Evolutionary conservation across 2,329 filamentous ascomycete species (phyloP).

Genomic region (Aspergillus uvarum): DNA sequence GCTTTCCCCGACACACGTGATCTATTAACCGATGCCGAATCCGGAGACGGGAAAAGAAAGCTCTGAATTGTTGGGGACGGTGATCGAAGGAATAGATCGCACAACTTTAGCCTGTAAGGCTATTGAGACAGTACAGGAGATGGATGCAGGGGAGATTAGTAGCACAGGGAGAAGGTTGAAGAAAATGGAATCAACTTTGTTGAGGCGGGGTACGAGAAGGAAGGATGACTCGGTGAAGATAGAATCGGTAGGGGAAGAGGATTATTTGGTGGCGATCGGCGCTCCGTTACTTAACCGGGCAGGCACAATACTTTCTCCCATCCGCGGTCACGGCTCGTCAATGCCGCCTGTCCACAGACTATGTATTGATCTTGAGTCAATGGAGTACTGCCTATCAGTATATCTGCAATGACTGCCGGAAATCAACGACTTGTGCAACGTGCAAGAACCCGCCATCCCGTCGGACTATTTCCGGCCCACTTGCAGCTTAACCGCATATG

Average conservation of each 20-base stretch:
- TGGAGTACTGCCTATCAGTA: neutral
- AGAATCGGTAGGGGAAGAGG: neutral
- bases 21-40: neutral
- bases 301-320: neutral
- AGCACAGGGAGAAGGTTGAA: neutral
- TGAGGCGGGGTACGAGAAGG: neutral
- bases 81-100: neutral
- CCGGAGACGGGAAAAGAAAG: neutral
- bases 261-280: neutral
- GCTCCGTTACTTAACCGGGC: neutral
- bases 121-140: neutral
- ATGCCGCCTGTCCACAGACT: neutral
- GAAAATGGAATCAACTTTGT: neutral
- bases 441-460: neutral
- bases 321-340: neutral
- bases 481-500: neutral
- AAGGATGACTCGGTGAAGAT: neutral
- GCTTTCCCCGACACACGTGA: slow-evolving; percentile 4
- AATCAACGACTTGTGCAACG: neutral
- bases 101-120: neutral
- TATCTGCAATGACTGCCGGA: neutral
- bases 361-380: neutral
- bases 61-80: neutral
- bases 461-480: neutral
- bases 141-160: neutral